Base-by-base conservation (phyloP, 805 yeast species). In the Wickerhamiella australiensis region DNA sequence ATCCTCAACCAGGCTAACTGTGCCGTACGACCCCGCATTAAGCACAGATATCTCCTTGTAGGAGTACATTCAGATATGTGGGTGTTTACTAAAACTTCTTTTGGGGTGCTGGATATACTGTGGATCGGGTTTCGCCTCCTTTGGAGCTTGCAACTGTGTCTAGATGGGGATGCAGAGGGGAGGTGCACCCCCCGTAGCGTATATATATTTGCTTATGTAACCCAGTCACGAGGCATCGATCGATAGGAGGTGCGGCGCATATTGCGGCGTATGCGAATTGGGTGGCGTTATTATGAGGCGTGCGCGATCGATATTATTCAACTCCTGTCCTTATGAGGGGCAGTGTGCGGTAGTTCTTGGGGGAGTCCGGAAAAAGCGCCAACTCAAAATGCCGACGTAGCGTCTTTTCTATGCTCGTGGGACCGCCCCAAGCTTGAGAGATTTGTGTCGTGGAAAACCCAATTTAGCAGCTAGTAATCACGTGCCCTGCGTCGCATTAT, bases 1-100 rank as follows among this genome's bases (percentile, higher is more conserved):
- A 63, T 90, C 95, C 58, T 78, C 79, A 8, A 95, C 96, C 22
- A 90, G 72, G 1, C 94, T 79, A 7, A 90, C 97, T 43, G 83
- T 75, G 46, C 97, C 97, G 65, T 85, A 90, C 0, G 96, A 85
- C 26, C 97, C 97, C 64, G 85, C 88, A 61, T 88, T 85, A 52
- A 90, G 76, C 60, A 60, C 61, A 13, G 65, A 36, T 5, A 46
- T 37, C 37, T 46, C 43, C 15, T 31, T 13, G 46, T 42, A 42
- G 20, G 44, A 41, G 44, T 23, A 41, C 44, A 41, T 41, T 41
- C 22, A 12, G 6, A 36, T 36, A 15, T 12, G 40, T 15, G 40
- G 22, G 22, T 5, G 5, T 5, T 31, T 8, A n/a, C 5, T 12
- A 8, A 5, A 12, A 31, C 35, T 11, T 26, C n/a, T n/a, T n/a